Conservation (phyloP, 371 early-diverging fungal species). For the Smittium mucronatum region DNA sequence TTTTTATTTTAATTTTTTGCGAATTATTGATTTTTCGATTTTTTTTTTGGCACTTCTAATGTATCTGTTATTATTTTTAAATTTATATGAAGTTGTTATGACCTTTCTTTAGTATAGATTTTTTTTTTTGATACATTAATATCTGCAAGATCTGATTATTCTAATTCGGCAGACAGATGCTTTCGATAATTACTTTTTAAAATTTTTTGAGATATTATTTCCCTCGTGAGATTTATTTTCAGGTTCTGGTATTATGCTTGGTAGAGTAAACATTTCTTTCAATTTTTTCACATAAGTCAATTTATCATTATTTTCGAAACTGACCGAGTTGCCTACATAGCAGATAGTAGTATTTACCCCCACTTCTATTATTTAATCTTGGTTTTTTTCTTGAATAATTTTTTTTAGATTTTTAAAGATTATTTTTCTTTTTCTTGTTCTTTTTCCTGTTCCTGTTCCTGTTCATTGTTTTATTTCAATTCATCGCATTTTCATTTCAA, state of each 20-base stretch:
- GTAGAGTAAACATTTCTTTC: neutral
- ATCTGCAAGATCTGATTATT: neutral
- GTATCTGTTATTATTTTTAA: neutral
- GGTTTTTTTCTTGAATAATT: neutral
- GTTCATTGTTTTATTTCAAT: neutral
- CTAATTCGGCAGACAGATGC: neutral
- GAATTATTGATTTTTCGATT: neutral
- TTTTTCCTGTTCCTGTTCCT: neutral
- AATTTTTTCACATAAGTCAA: neutral
- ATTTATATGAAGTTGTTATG: neutral
- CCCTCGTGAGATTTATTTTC: neutral
- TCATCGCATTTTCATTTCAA: neutral
- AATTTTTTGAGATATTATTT: neutral
- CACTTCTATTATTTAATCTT: neutral
- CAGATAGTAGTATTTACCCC: neutral
- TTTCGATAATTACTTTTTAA: neutral
- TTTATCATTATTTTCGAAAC: neutral
- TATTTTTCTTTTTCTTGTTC: neutral
- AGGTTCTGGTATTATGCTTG: neutral
- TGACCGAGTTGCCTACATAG: neutral
- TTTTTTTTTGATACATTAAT: neutral
- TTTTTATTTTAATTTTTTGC: neutral
- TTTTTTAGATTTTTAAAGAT: too few species aligned
- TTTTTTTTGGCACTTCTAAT: neutral
- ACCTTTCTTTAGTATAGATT: neutral